A percentile compares a stretch with the other conserved stretches of the same genome.
These are phyloP conservation scores for Leccinum pseudoinsigne DNA, from an alignment of 1,284 basidiomycete genomes.

Conservation along the genomic window DNA sequence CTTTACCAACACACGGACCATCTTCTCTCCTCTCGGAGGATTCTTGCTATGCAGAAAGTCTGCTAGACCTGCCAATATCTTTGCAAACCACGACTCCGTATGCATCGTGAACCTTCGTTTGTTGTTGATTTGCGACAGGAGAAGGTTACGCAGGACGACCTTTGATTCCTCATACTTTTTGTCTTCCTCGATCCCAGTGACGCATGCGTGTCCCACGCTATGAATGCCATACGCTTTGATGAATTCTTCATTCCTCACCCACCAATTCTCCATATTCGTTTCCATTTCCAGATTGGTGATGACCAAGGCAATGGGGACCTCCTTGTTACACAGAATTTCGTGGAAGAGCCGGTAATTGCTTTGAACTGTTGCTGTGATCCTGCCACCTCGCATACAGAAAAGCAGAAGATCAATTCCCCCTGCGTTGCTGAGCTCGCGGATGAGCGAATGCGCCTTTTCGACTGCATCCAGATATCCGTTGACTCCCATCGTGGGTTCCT, in stretches of 20 bases:
- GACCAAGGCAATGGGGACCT: slow-evolving; percentile 39
- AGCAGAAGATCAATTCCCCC: slow-evolving; percentile 39
- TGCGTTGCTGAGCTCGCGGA: slow-evolving; percentile 28
- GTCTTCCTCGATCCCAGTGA: slow-evolving; percentile 37
- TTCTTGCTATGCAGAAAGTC: slow-evolving; percentile 21
- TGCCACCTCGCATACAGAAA: slow-evolving; percentile 39
- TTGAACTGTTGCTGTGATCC: slow-evolving; percentile 36
- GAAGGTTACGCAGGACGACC: slow-evolving; percentile 16
- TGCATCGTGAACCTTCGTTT: slow-evolving; percentile 26
- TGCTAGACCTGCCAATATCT: slow-evolving; percentile 23
- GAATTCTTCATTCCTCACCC: slow-evolving; percentile 32
- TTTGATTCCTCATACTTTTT: slow-evolving; percentile 28
- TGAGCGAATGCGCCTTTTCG: slow-evolving; percentile 35
- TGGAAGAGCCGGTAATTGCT: slow-evolving; percentile 39
- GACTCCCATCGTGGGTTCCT: slow-evolving; percentile 36
- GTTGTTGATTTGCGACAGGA: slow-evolving; percentile 17
- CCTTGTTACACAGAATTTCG: slow-evolving; percentile 34
- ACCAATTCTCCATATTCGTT: slow-evolving; percentile 40
- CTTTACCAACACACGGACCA: slow-evolving; percentile 26
- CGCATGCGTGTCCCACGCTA: slow-evolving; percentile 37
- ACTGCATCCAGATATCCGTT: slow-evolving; percentile 34
- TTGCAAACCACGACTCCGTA: slow-evolving; percentile 27
- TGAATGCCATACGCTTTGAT: slow-evolving; percentile 36
- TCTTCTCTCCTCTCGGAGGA: slow-evolving; percentile 28
- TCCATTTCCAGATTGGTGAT: slow-evolving; percentile 42